Evolutionary conservation across 106 monocot genomes (phyloP), one percentile per base, ranked within the genome.

Genomic region (Dioscorea dumetorum): DNA sequence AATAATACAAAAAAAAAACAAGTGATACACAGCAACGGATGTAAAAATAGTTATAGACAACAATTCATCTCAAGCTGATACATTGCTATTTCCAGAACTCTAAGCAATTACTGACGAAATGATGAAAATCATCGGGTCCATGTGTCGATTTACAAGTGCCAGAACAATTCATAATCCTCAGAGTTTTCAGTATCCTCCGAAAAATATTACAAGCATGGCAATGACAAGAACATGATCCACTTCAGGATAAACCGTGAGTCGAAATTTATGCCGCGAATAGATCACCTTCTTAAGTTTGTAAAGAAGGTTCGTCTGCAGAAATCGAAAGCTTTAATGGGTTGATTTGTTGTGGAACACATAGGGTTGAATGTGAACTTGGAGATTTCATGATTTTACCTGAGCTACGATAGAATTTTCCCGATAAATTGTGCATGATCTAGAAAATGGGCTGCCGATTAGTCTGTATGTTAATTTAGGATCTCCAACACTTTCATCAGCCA

Each of bases 221-320:
- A 85, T 52, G 28, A 83, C 67, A 34, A 95, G 66, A 72, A 77
- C 72, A 71, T 78, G 81, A 68, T 95, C 91, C 54, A 72, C 79
- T 73, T 85, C 88, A 59, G 94, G 94, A 71, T 83, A 95, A n/a
- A 95, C 67, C 16, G 94, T 95, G 22, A 95, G 78, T 22, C 85
- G 78, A 63, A 95, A 95, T 54, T 85, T 95, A 21, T 66, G 58
- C 51, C 87, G 76, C 34, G 85, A 85, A 72, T 88, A 82, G 18
- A 94, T 67, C 28, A 75, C 57, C 76, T 88, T 87, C 59, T 72
- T 67, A 4, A 95, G 83, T 61, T 85, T 91, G 77, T 91, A 91
- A 35, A 88, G 64, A 11, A 79, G 81, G 68, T 75, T 85, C 53
- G 87, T 74, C 94, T 95, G 91, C 76, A 83, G 22, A 64, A 60